A percentile compares a stretch with the other conserved stretches of the same genome.
phyloP scores from a whole-genome alignment of 2,329 filamentous ascomycete genomes.

The Trichoderma oligosporum region DNA sequence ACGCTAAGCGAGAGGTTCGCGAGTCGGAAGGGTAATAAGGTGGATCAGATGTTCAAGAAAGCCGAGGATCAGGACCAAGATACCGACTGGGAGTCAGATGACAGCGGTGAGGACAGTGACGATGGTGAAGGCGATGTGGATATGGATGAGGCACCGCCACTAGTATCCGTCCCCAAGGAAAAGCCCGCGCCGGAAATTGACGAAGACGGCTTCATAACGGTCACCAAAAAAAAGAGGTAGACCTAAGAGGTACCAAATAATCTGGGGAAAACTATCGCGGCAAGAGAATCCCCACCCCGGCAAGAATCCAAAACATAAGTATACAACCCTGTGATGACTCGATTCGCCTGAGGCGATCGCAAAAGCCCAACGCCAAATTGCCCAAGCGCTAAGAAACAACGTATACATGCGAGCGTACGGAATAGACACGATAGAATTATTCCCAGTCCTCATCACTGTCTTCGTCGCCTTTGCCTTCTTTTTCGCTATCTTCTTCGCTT shows the following conservation, averaged over 20 bases:
- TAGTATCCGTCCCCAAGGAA: slow-evolving; percentile 56
- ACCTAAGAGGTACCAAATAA: slow-evolving; percentile 23
- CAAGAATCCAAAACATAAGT: slow-evolving; percentile 20
- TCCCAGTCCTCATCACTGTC: slow-evolving; percentile 69
- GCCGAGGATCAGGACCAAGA: slow-evolving; percentile 55
- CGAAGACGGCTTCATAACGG: slow-evolving; percentile 77
- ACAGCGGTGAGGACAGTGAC: slow-evolving; percentile 57
- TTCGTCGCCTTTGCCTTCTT: slow-evolving; percentile 46
- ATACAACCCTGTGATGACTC: slow-evolving; percentile 15
- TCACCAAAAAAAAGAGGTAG: slow-evolving; percentile 64
- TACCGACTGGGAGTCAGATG: slow-evolving; percentile 58
- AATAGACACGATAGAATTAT: slow-evolving; percentile 37
- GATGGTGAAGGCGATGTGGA: slow-evolving; percentile 57
- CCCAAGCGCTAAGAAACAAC: slow-evolving; percentile 24
- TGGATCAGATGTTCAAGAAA: slow-evolving; percentile 51
- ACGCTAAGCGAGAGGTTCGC: slow-evolving; percentile 60
- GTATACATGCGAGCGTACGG: not conserved
- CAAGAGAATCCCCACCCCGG: not conserved
- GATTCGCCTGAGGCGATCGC: slow-evolving; percentile 21
- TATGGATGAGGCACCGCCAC: slow-evolving; percentile 65
- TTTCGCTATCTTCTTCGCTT: slow-evolving; percentile 43
- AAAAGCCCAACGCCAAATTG: slow-evolving; percentile 34
- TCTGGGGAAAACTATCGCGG: not conserved
- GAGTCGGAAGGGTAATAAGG: slow-evolving; percentile 57
- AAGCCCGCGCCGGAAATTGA: slow-evolving; percentile 69